Percentiles rank a stretch among this genome's conserved stretches.
Evolutionary conservation across 257 asterid species (phyloP).

Genomic region (Solanum infundibuliforme): DNA sequence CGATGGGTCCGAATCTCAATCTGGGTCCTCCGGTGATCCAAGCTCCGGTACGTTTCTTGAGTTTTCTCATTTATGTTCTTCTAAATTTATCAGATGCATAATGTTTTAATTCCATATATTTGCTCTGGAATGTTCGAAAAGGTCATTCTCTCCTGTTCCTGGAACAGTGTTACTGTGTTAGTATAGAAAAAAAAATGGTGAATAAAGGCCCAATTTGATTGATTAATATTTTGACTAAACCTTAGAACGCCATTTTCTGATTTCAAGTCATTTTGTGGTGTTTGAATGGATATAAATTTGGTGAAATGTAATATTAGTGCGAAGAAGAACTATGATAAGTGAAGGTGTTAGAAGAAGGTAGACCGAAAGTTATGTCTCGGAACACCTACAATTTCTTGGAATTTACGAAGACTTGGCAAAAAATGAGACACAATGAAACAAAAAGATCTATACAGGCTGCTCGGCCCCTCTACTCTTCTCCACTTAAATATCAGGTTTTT

Average conservation of each 20-base stretch:
- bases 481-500: not conserved
- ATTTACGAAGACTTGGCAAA: not conserved
- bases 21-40: conserved; percentile 10
- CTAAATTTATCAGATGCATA: not conserved
- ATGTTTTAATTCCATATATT: not conserved
- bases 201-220: not conserved
- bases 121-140: not conserved
- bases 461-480: not conserved
- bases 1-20: conserved; percentile 17
- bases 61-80: not conserved
- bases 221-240: not conserved
- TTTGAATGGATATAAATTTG: not conserved
- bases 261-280: not conserved
- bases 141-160: too few species aligned
- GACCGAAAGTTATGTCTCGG: not conserved
- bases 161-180: too few species aligned
- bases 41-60: conserved; percentile 18
- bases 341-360: not conserved
- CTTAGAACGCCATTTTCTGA: not conserved
- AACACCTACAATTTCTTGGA: not conserved
- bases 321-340: not conserved
- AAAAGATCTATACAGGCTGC: not conserved
- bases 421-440: not conserved
- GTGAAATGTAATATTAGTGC: not conserved
- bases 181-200: not conserved